Percentiles rank a stretch among this genome's conserved stretches.
These are phyloP conservation scores for Magnusiomyces sp. DNA, from an alignment of 1,139 yeast species.

Conservation along the genomic window DNA sequence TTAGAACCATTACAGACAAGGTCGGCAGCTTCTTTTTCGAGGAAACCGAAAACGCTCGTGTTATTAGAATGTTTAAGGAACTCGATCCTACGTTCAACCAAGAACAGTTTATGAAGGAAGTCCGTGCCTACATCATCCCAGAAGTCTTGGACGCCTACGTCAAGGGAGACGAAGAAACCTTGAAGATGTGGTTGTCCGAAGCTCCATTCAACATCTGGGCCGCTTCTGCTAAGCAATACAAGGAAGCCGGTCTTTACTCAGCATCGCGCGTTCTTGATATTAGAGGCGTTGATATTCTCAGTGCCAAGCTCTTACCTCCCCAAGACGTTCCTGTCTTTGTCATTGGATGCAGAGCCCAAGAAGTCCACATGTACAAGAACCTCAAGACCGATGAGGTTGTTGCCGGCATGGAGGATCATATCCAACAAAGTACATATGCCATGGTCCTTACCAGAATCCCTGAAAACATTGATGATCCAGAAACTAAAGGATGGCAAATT, in stretches of 20 bases:
- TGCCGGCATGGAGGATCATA: slow-evolving; percentile 94
- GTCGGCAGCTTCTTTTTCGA: slow-evolving; percentile 75
- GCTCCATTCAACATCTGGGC: slow-evolving; percentile 95
- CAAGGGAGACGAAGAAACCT: slow-evolving; percentile 75
- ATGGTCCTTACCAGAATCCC: slow-evolving; percentile 92
- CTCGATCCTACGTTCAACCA: slow-evolving; percentile 85
- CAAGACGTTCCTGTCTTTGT: slow-evolving; percentile 90
- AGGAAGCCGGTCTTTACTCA: slow-evolving; percentile 84
- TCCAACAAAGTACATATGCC: slow-evolving; percentile 87
- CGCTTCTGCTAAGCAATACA: slow-evolving; percentile 86
- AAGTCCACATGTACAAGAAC: slow-evolving; percentile 81
- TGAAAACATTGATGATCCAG: slow-evolving; percentile 80
- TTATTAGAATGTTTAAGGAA: slow-evolving; percentile 71
- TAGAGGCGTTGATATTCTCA: slow-evolving; percentile 88
- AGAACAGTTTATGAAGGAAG: slow-evolving; percentile 72
- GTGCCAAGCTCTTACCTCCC: slow-evolving; percentile 83
- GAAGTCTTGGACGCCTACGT: slow-evolving; percentile 94
- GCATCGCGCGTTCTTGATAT: slow-evolving; percentile 91
- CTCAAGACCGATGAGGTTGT: slow-evolving; percentile 89
- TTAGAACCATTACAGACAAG: slow-evolving; percentile 74
- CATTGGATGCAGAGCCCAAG: slow-evolving; percentile 95
- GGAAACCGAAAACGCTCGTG: slow-evolving; percentile 94
- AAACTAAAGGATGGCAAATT: slow-evolving; percentile 96
- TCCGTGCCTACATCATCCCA: slow-evolving; percentile 89
- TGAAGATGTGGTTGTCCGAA: slow-evolving; percentile 90